Evolutionary conservation across 805 yeast genomes (phyloP).

Genomic region (Saccharomyces eubayanus): DNA sequence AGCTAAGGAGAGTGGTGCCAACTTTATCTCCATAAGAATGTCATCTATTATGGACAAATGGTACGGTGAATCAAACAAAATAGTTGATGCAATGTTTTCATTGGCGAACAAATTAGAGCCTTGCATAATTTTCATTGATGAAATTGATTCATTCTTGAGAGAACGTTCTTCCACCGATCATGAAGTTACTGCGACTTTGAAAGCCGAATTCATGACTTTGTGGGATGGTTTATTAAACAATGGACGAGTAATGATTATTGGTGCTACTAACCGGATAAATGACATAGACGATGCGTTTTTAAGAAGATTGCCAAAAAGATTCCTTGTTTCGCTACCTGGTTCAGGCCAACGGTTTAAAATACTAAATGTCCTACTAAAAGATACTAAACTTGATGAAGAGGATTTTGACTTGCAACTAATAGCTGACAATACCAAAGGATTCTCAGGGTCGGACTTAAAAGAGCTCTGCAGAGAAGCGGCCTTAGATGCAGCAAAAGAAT

Average conservation of each 20-base stretch:
- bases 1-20: conserved; percentile 87
- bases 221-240: conserved; percentile 87
- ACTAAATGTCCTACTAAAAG: conserved; percentile 56
- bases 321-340: conserved; percentile 68
- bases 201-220: conserved; percentile 94
- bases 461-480: conserved; percentile 94
- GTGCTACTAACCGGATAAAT: conserved; percentile 87
- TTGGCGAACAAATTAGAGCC: conserved; percentile 86
- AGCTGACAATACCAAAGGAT: conserved; percentile 58
- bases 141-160: conserved; percentile 87
- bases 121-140: conserved; percentile 91
- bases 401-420: conserved; percentile 54
- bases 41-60: conserved; percentile 93
- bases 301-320: conserved; percentile 87
- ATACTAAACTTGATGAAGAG: conserved; percentile 46
- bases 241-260: conserved; percentile 79
- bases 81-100: conserved; percentile 86
- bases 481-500: conserved; percentile 79
- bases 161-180: conserved; percentile 81
- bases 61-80: conserved; percentile 94
- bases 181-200: conserved; percentile 88
- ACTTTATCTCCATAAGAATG: conserved; percentile 84
- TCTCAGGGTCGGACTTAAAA: conserved; percentile 85
- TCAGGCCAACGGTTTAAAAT: conserved; percentile 61
- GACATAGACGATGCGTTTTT: conserved; percentile 90